phyloP scores from a whole-genome alignment of 2,329 filamentous ascomycete genomes.

The Fusarium sp. region DNA sequence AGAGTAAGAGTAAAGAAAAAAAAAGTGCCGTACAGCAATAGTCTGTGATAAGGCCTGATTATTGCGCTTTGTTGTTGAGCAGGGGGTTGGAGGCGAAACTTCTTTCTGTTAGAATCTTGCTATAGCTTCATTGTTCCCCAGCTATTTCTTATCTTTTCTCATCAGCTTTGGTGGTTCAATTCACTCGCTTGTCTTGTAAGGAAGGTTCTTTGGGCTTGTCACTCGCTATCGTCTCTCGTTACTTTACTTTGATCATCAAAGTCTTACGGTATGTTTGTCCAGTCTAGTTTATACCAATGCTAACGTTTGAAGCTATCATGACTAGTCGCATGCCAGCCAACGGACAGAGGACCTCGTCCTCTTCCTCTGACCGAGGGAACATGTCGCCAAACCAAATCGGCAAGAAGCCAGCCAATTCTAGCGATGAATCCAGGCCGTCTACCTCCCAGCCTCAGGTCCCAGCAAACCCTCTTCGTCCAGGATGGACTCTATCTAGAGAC shows the following conservation, averaged over 20 bases:
- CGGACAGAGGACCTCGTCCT: slow-evolving; percentile 32
- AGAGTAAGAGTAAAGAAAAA: neutral
- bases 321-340: slow-evolving; percentile 2
- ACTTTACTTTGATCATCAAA: neutral
- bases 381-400: slow-evolving; percentile 1
- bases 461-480: slow-evolving; percentile 26
- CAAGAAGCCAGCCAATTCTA: neutral
- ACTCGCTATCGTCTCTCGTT: slow-evolving; percentile 27
- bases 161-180: neutral
- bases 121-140: slow-evolving; percentile 44
- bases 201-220: slow-evolving; percentile 16
- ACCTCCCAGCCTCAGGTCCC: slow-evolving; percentile 19
- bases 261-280: neutral
- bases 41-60: slow-evolving; percentile 25
- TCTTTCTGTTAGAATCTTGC: slow-evolving; percentile 15
- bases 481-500: slow-evolving; percentile 42
- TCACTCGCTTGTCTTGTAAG: slow-evolving; percentile 31
- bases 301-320: slow-evolving; percentile 16
- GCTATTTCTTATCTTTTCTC: slow-evolving; percentile 1
- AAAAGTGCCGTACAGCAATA: neutral
- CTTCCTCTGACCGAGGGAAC: slow-evolving; percentile 30
- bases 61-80: slow-evolving; percentile 11
- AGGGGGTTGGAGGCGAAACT: neutral
- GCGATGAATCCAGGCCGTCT: slow-evolving; percentile 19
- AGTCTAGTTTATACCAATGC: neutral